phyloP scores from a whole-genome alignment of 371 early-diverging fungal species.

The Batkoa obscura region DNA sequence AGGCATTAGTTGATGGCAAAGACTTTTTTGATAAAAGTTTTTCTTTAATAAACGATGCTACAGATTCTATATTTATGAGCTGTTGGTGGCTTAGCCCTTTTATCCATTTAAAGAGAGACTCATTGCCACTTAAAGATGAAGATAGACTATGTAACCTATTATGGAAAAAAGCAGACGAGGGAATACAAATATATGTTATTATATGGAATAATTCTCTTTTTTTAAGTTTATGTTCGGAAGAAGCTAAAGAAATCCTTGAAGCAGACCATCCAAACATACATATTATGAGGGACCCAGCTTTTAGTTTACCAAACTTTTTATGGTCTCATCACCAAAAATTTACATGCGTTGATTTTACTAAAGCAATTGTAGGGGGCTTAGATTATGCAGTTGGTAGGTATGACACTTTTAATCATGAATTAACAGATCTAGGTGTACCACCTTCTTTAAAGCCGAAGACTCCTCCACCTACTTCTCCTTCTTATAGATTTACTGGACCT shows the following conservation, averaged over 20 bases:
- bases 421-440: slow-evolving; percentile 1
- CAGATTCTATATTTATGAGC: not conserved
- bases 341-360: not conserved
- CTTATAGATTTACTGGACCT: not conserved
- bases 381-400: slow-evolving; percentile 2
- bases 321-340: slow-evolving; percentile 6
- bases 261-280: not conserved
- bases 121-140: not conserved
- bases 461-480: not conserved
- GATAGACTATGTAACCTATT: not conserved
- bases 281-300: not conserved
- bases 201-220: slow-evolving; percentile 1
- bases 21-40: not conserved
- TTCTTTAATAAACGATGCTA: not conserved
- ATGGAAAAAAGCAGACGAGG: not conserved
- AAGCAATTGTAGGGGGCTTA: not conserved
- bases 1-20: slow-evolving; percentile 1
- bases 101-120: not conserved
- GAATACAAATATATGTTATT: not conserved
- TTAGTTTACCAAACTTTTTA: not conserved
- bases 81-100: slow-evolving; percentile 1
- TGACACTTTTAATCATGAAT: not conserved
- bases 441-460: not conserved
- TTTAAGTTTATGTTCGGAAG: not conserved
- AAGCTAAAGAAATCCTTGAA: not conserved